Conservation (phyloP, 441 rosid genomes). For the Lepidium campestre region DNA sequence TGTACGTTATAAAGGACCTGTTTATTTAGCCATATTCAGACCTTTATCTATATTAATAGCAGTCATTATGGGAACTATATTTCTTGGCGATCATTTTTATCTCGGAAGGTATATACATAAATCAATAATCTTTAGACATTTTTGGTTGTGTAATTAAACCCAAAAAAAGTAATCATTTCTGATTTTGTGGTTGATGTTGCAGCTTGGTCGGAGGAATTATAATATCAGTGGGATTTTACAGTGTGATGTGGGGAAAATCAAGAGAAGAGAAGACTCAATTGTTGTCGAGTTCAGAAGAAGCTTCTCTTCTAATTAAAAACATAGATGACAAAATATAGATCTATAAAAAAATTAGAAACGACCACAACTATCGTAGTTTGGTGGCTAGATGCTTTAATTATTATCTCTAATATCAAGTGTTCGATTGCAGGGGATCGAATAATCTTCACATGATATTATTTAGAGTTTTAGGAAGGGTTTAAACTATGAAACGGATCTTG, state of each 20-base stretch:
- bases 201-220: constrained; percentile 5
- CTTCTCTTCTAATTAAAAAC: background rate
- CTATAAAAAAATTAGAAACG: no score
- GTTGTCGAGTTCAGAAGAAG: background rate
- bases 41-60: constrained; percentile 43
- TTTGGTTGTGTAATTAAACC: background rate
- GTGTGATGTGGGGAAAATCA: background rate
- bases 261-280: background rate
- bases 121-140: background rate
- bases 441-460: no score
- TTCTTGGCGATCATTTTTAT: constrained; percentile 36
- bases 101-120: constrained; percentile 28
- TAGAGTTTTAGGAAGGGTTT: no score
- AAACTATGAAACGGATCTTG: no score
- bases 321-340: no score
- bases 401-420: no score
- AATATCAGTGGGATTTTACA: constrained; percentile 4
- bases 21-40: constrained; percentile 29
- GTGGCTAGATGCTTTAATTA: no score
- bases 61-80: constrained; percentile 22
- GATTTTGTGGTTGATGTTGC: background rate
- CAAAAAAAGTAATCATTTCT: background rate
- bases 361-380: no score
- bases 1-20: constrained; percentile 35
- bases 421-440: no score